phyloP scores from a whole-genome alignment of 2,329 filamentous ascomycete genomes.

The Venturia nashicola region DNA sequence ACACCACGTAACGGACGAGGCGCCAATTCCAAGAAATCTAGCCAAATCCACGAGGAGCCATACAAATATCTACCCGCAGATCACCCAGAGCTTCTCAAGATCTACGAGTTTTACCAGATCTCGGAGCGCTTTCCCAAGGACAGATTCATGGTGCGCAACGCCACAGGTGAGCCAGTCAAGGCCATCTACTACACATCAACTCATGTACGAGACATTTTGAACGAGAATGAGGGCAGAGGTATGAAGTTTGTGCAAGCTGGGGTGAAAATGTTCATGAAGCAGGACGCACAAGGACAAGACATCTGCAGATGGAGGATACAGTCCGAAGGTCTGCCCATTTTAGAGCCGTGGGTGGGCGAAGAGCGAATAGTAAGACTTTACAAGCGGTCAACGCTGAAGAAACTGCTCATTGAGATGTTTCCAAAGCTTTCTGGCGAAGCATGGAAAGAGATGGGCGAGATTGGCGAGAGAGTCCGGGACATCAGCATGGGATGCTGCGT shows the following conservation, averaged over 20 bases:
- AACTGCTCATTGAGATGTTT: conserved; percentile 91
- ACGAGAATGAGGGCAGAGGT: conserved; percentile 75
- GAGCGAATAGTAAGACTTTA: conserved; percentile 62
- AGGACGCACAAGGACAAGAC: conserved; percentile 75
- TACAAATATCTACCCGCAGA: conserved; percentile 77
- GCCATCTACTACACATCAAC: conserved; percentile 93
- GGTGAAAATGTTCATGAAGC: conserved; percentile 98
- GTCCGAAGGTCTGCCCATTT: conserved; percentile 80
- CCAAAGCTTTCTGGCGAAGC: conserved; percentile 68
- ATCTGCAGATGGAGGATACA: conserved; percentile 94
- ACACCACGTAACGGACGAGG: not conserved
- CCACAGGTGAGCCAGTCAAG: conserved; percentile 73
- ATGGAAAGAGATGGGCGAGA: conserved; percentile 70
- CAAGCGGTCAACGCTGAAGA: conserved; percentile 67
- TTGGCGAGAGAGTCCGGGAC: conserved; percentile 68
- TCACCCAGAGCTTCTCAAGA: conserved; percentile 63
- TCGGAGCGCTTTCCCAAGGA: conserved; percentile 76
- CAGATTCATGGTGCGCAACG: conserved; percentile 93
- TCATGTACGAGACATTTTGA: conserved; percentile 73
- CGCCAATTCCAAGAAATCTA: conserved; percentile 26
- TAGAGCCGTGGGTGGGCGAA: conserved; percentile 80
- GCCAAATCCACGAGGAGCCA: conserved; percentile 63
- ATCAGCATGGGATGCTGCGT: conserved; percentile 89
- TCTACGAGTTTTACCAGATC: conserved; percentile 76
- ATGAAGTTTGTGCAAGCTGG: conserved; percentile 95